Evolutionary conservation across 192 early-diverging fungal species (phyloP), one percentile per base, ranked within the genome.

Genomic region (Lobosporangium transversale): DNA sequence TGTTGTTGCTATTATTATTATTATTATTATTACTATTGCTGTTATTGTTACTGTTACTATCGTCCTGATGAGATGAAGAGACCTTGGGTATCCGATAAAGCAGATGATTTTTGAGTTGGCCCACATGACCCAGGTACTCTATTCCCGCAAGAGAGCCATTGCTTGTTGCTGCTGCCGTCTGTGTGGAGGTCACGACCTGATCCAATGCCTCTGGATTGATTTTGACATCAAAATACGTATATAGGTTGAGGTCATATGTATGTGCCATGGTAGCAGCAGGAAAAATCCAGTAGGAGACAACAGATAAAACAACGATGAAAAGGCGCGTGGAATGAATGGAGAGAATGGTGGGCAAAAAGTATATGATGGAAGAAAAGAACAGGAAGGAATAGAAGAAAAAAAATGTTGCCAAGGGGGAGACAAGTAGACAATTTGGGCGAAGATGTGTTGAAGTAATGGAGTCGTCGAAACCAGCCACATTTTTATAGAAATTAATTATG

Each of bases 61-160:
- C 48, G 36, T n/a, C 45, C n/a, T n/a, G n/a, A n/a, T n/a, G n/a
- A n/a, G n/a, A n/a, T n/a, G n/a, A n/a, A n/a, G n/a, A n/a, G n/a
- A n/a, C n/a, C 30, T 62, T 76, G 11, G 64, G 30, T 9, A 66
- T 53, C 12, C 73, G 50, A 31, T 66, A 76, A 58, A 76, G 58
- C 9, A 76, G 73, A 36, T 76, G 73, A 48, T 76, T 67, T 20
- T 53, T 24, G 10, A 76, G 58, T 21, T 66, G 55, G 8, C 64
- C 73, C 30, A 76, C 59, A n/a, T 67, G 73, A 15, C 73, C 73
- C 17, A 76, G 21, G 15, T 62, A 76, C 49, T 76, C 73, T 8
- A 76, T 53, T 9, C 59, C 73, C 15, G 51, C 53, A 3, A 76
- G 59, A 24, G 64, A 51, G 12, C 64, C 64, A 29, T 62, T 66